Percentiles rank a stretch among this genome's conserved stretches.
Conservation (phyloP, 805 yeast species). For the Sugiyamaella mastotermitis region DNA sequence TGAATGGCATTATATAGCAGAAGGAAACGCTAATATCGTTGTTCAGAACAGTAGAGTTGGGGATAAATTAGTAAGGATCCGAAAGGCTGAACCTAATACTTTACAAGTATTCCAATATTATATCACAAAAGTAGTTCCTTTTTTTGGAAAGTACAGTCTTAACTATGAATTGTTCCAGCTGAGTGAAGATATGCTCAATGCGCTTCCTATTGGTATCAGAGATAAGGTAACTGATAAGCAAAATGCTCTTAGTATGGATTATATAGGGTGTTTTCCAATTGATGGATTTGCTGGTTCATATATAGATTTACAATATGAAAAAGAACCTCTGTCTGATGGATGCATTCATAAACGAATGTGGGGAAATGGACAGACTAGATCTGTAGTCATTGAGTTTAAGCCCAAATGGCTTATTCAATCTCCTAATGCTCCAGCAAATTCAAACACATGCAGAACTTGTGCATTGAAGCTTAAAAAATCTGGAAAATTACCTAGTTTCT, state of each 20-base stretch:
- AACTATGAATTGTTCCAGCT: too few species aligned
- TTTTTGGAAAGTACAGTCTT: too few species aligned
- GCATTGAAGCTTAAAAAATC: constrained; percentile 38
- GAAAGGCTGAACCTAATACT: constrained; percentile 33
- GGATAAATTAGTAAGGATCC: constrained; percentile 28
- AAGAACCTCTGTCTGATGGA: too few species aligned
- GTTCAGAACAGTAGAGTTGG: constrained; percentile 33
- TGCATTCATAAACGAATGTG: too few species aligned
- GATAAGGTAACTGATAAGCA: constrained; percentile 1
- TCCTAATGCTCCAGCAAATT: constrained; percentile 31
- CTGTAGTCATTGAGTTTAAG: constrained; percentile 43
- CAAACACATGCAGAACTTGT: constrained; percentile 50
- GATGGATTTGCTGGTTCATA: not conserved
- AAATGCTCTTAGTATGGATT: constrained; percentile 10
- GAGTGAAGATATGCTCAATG: too few species aligned
- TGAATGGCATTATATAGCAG: constrained; percentile 40
- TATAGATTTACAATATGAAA: not conserved
- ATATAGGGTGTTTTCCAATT: constrained; percentile 1
- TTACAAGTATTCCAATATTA: constrained; percentile 30
- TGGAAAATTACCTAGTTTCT: constrained; percentile 35
- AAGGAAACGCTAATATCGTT: constrained; percentile 46
- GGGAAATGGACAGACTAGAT: too few species aligned
- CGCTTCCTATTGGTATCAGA: too few species aligned
- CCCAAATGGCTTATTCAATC: constrained; percentile 58
- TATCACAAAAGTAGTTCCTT: constrained; percentile 27